Conservation (phyloP, 495 filamentous ascomycete species). For the Daldinia decipiens region DNA sequence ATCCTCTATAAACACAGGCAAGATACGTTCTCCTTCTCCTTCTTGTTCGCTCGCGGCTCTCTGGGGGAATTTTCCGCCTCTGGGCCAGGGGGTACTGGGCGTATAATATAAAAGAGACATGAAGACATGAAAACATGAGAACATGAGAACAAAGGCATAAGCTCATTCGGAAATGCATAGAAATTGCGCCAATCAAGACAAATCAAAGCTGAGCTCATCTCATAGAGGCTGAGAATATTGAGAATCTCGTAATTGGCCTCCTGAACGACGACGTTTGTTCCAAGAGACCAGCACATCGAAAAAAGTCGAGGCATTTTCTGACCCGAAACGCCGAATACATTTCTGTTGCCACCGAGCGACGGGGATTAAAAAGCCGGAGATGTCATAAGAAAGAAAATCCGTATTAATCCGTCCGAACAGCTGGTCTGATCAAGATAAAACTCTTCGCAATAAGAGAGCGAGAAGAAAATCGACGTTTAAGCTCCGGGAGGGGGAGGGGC, state of each 20-base stretch:
- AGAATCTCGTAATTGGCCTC: background rate
- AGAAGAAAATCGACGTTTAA: conserved; percentile 7
- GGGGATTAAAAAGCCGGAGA: conserved; percentile 2
- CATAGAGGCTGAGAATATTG: background rate
- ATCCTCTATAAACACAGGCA: background rate
- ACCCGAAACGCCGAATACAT: background rate
- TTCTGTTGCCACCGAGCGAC: background rate
- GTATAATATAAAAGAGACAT: background rate
- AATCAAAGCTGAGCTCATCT: background rate
- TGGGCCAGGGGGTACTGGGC: background rate
- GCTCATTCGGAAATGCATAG: background rate
- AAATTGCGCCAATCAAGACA: background rate
- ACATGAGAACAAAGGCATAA: background rate
- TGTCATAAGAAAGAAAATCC: background rate
- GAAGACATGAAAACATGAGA: background rate
- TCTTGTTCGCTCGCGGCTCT: background rate
- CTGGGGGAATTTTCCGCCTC: background rate
- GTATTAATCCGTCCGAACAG: conserved; percentile 1
- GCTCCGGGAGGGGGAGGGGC: conserved; percentile 40
- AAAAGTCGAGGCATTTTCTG: background rate
- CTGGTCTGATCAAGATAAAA: background rate
- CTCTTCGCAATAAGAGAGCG: background rate
- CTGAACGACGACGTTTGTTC: background rate
- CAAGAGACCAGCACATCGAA: background rate
- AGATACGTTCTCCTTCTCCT: background rate